Percentiles rank a stretch among this genome's conserved stretches.
phyloP scores from a whole-genome alignment of 2,329 filamentous ascomycete genomes.

The Colletotrichum sp. region DNA sequence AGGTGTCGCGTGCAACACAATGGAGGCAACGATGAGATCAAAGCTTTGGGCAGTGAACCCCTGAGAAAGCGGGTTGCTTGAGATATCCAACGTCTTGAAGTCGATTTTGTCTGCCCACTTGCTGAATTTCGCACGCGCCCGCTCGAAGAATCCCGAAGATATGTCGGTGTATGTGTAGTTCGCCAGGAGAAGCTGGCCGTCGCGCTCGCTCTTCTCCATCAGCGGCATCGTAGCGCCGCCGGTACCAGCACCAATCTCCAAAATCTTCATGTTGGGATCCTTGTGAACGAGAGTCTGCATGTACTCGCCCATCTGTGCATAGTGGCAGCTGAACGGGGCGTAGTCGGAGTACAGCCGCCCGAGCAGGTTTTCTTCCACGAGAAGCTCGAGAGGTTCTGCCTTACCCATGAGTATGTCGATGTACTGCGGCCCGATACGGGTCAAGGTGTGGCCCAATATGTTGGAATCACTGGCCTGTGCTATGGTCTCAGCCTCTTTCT shows the following conservation, averaged over 20 bases:
- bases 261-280: not conserved
- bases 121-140: not conserved
- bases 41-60: constrained; percentile 30
- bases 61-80: constrained; percentile 30
- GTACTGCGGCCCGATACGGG: not conserved
- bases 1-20: constrained; percentile 31
- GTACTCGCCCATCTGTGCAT: not conserved
- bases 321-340: not conserved
- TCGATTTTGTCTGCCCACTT: constrained; percentile 9
- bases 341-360: not conserved
- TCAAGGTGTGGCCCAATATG: not conserved
- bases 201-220: constrained; percentile 42
- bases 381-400: not conserved
- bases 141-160: constrained; percentile 28
- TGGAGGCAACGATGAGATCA: constrained; percentile 33
- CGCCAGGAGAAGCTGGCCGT: constrained; percentile 29
- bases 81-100: constrained; percentile 33
- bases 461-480: too few species aligned
- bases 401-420: not conserved
- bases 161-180: constrained; percentile 35
- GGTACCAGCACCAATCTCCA: not conserved
- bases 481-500: too few species aligned
- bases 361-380: not conserved
- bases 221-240: too few species aligned
- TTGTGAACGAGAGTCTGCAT: not conserved